phyloP scores from a whole-genome alignment of 202 grass and related monocot genomes.

The Musa balbisiana region DNA sequence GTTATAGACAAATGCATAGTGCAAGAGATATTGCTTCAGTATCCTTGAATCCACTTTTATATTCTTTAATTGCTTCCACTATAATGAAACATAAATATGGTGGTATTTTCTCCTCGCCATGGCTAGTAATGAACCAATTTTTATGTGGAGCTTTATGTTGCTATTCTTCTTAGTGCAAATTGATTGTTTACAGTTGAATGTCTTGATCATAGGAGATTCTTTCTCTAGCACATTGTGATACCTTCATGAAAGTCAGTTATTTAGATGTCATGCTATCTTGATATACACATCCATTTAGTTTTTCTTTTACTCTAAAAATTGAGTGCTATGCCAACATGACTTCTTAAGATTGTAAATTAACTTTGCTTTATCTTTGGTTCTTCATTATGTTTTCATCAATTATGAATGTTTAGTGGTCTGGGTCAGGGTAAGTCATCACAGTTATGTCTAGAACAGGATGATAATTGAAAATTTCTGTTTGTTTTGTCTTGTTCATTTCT shows the following conservation, averaged over 20 bases:
- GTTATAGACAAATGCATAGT: constrained; percentile 80
- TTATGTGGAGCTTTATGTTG: background rate
- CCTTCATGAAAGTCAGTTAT: no score
- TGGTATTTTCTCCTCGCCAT: background rate
- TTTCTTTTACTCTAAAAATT: background rate
- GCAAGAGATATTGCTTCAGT: constrained; percentile 92
- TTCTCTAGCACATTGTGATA: background rate
- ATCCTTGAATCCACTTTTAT: constrained; percentile 44
- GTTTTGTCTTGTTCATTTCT: background rate
- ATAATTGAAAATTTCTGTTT: background rate
- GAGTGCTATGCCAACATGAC: background rate
- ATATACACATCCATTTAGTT: background rate
- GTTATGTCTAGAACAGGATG: background rate
- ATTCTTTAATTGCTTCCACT: background rate
- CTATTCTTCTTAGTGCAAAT: background rate
- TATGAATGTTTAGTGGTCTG: background rate
- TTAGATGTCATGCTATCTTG: background rate
- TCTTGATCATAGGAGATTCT: background rate
- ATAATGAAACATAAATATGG: background rate
- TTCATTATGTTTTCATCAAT: background rate
- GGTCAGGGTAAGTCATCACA: no score
- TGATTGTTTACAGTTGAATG: background rate
- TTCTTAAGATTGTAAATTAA: background rate
- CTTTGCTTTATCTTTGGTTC: background rate
- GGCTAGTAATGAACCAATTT: background rate